Base-by-base conservation (phyloP, 2,329 filamentous ascomycete species). In the Aphanocladium album region DNA sequence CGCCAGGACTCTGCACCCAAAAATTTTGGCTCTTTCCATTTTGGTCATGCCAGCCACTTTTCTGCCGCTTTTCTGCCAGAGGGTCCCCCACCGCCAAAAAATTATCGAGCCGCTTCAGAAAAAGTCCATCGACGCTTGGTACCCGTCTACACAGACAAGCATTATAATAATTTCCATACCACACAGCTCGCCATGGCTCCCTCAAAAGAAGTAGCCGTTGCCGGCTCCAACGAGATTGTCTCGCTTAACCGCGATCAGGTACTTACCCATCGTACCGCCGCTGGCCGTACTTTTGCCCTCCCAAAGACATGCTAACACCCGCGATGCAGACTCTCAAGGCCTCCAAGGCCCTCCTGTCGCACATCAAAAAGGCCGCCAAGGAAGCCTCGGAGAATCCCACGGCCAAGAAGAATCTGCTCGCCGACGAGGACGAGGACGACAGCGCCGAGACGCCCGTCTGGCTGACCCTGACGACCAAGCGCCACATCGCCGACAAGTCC, bases 401-500 rank as follows among this genome's bases (percentile, higher is more conserved):
- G 65, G 87, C 87, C 76, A 82, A 82, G 69, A 82, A 82, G 65
- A 77, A 87, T 12, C 76, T 87, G 60, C 78, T 72, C 50, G 74
- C 75, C 60, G 76, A 73, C 55, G 74, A 75, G 19, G 77, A 77
- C 45, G 79, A 80, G 45, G 76, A 76, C 39, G 74, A 75, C 39
- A 73, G 72, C 53, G 73, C 74, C 56, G 79, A 84, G 62, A 79
- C 76, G 4, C 84, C 84, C 52, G 75, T 88, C 70, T 87, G 83
- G 82, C 77, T 88, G 49, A 85, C 79, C 39, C 72, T 88, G 65
- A 86, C 83, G 56, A 88, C 85, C 64, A 88, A 88, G 77, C 81
- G 81, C 66, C 84, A 88, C 74, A 83, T 88, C 58, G 72, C 76
- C 71, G 89, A 96, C 77, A 88, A 90, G 75, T 86, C 85, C 72